Conservation (phyloP, 2,329 filamentous ascomycete species). For the Phaeoacremonium minimum region DNA sequence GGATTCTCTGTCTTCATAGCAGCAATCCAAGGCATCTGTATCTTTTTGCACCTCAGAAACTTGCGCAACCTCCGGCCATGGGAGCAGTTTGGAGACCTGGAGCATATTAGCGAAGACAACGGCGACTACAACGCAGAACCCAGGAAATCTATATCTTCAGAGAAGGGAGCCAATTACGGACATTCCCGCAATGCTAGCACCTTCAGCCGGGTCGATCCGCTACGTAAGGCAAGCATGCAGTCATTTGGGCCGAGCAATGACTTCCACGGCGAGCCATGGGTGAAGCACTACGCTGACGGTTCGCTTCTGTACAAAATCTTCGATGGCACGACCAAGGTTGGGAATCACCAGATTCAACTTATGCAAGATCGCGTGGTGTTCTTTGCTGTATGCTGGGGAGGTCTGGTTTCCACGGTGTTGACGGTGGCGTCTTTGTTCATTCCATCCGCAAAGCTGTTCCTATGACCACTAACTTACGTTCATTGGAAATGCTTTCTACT, state of each 20-base stretch:
- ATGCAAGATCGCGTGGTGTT: constrained; percentile 28
- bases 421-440: constrained; percentile 22
- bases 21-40: constrained; percentile 29
- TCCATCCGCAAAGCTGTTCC: constrained; percentile 16
- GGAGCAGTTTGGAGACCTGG: constrained; percentile 24
- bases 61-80: constrained; percentile 31
- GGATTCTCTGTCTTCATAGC: constrained; percentile 27
- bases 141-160: not conserved
- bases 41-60: constrained; percentile 24
- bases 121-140: constrained; percentile 4
- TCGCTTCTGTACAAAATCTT: constrained; percentile 20
- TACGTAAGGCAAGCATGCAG: constrained; percentile 22
- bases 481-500: no score
- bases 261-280: constrained; percentile 24
- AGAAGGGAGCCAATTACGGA: not conserved
- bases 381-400: constrained; percentile 25
- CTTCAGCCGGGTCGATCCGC: constrained; percentile 13
- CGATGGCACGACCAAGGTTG: constrained; percentile 21
- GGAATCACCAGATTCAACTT: constrained; percentile 22
- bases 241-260: constrained; percentile 27
- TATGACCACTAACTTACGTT: no score
- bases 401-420: constrained; percentile 21
- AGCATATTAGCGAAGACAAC: not conserved
- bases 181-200: constrained; percentile 5
- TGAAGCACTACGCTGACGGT: constrained; percentile 17